Evolutionary conservation across 768 basidiomycete genomes (phyloP).

Genomic region (Suillus tomentosus): DNA sequence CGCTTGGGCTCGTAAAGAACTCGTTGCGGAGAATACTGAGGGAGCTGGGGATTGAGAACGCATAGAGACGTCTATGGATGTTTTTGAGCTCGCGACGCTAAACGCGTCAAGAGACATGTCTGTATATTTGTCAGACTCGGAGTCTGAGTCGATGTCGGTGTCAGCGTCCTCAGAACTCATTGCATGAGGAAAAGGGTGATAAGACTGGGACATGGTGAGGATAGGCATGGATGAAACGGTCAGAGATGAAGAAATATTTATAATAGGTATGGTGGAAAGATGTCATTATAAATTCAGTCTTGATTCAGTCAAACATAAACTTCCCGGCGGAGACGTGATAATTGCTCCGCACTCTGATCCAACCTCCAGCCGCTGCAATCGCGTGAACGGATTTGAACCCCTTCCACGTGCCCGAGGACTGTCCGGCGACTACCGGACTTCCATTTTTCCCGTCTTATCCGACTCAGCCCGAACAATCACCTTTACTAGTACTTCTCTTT

Average conservation of each 20-base stretch:
- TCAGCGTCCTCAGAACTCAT: constrained; percentile 41
- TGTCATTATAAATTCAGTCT: constrained; percentile 13
- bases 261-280: neutral
- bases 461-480: constrained; percentile 4
- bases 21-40: constrained; percentile 70
- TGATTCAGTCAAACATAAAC: constrained; percentile 15
- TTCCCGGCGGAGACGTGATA: constrained; percentile 34
- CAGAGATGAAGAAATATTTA: constrained; percentile 9
- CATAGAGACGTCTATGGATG: constrained; percentile 60
- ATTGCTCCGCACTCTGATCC: constrained; percentile 31
- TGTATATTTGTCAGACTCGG: constrained; percentile 46
- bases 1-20: constrained; percentile 57
- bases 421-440: constrained; percentile 14
- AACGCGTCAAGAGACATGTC: constrained; percentile 43
- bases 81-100: constrained; percentile 49
- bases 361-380: constrained; percentile 25
- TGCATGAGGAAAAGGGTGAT: constrained; percentile 12
- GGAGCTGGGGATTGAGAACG: constrained; percentile 67
- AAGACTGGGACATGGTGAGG: constrained; percentile 14
- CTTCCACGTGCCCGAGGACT: constrained; percentile 26
- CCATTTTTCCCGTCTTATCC: constrained; percentile 2
- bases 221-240: constrained; percentile 18
- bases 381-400: constrained; percentile 24
- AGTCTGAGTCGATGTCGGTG: constrained; percentile 46
- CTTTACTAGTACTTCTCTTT: constrained; percentile 4